phyloP scores from a whole-genome alignment of 306 rosid genomes.

The Malus fusca region DNA sequence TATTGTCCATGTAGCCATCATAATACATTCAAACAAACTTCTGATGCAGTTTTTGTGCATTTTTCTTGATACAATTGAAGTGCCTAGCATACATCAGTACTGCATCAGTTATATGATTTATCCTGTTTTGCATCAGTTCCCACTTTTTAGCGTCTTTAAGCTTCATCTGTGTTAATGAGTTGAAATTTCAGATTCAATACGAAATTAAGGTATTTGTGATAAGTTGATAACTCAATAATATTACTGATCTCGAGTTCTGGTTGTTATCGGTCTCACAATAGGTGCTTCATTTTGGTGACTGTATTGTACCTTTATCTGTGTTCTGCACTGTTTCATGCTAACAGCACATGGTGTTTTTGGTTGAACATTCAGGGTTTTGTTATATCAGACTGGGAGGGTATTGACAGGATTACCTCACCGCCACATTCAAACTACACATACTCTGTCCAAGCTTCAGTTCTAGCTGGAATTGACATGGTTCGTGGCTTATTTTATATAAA shows the following conservation, averaged over 20 bases:
- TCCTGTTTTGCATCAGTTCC: not conserved
- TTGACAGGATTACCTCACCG: constrained; percentile 72
- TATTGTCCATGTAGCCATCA: not conserved
- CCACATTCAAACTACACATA: constrained; percentile 73
- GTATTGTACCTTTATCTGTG: not conserved
- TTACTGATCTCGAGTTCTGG: not conserved
- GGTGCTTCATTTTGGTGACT: not conserved
- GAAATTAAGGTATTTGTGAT: not conserved
- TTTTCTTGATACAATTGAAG: not conserved
- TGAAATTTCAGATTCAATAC: not conserved
- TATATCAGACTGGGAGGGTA: constrained; percentile 95
- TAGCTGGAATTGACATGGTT: constrained; percentile 96
- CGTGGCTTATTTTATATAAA: constrained; percentile 25
- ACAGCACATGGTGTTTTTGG: constrained; percentile 1
- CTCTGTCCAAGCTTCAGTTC: constrained; percentile 71
- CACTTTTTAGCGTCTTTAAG: not conserved
- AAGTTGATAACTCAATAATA: no score
- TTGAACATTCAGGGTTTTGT: constrained; percentile 80
- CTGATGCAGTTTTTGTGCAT: not conserved
- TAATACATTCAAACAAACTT: not conserved
- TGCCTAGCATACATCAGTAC: not conserved
- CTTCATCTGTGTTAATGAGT: not conserved
- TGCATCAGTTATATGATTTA: not conserved
- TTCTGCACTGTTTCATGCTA: constrained; percentile 10
- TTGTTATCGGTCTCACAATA: not conserved